Evolutionary conservation across 352 stramenopile species (phyloP), one percentile per base, ranked within the genome.

Genomic region (Phytopythium ostracodes): DNA sequence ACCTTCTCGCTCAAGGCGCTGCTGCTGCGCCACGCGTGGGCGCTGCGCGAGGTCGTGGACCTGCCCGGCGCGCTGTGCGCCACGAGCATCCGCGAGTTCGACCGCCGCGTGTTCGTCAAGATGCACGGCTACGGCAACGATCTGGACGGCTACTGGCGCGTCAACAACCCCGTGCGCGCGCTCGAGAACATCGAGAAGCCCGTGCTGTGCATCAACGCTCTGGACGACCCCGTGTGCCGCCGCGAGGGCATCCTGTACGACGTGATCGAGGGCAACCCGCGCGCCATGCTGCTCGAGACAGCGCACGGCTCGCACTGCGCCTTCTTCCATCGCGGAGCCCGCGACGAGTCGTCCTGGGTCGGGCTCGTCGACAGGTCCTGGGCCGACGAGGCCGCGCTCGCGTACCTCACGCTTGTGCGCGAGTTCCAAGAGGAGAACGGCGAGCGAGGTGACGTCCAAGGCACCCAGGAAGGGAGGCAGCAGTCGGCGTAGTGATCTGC

Each of bases 371-470:
- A 88, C 56, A 78, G 84, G 43, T 88, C 82, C 0, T 94, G 84
- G 84, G 82, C 79, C 17, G 60, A 90, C 59, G 65, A 70, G 36
- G 74, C 68, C 24, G 77, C 79, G 2, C 79, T 94, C 65, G 66
- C 66, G 25, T 94, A 94, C 57, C 68, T 94, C 5, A 62, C 79
- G 18, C 66, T 62, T 15, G 70, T 91, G 24, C 78, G 79, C 17
- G 79, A 75, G 55, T 91, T 75, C 50, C 31, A 53, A 6, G 55
- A 51, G 12, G 7, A 29, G n/a, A 36, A 59, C n/a, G 43, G 20
- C 33, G 24, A n/a, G 14, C 33, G n/a, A n/a, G n/a, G n/a, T n/a
- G n/a, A n/a, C n/a, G n/a, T 40, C 17, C 50, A 7, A 33, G 29
- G 29, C 29, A 7, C n/a, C n/a, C n/a, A 33, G 29, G 4, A 20